phyloP scores from a whole-genome alignment of 371 early-diverging fungal species.

The Nematocida sp. region DNA sequence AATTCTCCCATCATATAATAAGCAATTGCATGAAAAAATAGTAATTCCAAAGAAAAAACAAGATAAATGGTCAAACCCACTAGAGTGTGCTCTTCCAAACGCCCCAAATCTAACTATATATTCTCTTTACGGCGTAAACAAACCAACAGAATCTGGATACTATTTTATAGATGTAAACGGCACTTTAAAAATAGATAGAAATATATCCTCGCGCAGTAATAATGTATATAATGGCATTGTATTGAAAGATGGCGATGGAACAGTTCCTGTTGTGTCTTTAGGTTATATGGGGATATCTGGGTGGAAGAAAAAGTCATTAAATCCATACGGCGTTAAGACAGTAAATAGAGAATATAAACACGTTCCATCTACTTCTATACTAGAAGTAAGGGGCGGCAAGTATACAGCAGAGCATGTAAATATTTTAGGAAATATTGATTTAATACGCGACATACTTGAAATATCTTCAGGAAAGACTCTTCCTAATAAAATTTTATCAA shows the following conservation, averaged over 20 bases:
- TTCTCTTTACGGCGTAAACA: conserved; percentile 78
- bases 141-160: conserved; percentile 78
- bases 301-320: conserved; percentile 77
- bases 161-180: conserved; percentile 70
- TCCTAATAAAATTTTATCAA: conserved; percentile 26
- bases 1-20: conserved; percentile 9
- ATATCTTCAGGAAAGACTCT: conserved; percentile 38
- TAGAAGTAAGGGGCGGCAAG: conserved; percentile 76
- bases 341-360: conserved; percentile 78
- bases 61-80: conserved; percentile 78
- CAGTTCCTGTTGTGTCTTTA: conserved; percentile 79
- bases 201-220: conserved; percentile 7
- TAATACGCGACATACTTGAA: conserved; percentile 57
- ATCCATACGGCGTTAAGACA: conserved; percentile 76
- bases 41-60: conserved; percentile 4
- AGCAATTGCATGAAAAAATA: conserved; percentile 13
- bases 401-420: conserved; percentile 82
- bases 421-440: conserved; percentile 75
- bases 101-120: conserved; percentile 77
- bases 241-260: conserved; percentile 76
- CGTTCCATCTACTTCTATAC: conserved; percentile 69
- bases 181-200: conserved; percentile 25
- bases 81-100: conserved; percentile 76
- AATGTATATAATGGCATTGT: conserved; percentile 37
- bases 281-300: conserved; percentile 86